Conservation (phyloP, 2,329 filamentous ascomycete species). For the Didymella lethalis region DNA sequence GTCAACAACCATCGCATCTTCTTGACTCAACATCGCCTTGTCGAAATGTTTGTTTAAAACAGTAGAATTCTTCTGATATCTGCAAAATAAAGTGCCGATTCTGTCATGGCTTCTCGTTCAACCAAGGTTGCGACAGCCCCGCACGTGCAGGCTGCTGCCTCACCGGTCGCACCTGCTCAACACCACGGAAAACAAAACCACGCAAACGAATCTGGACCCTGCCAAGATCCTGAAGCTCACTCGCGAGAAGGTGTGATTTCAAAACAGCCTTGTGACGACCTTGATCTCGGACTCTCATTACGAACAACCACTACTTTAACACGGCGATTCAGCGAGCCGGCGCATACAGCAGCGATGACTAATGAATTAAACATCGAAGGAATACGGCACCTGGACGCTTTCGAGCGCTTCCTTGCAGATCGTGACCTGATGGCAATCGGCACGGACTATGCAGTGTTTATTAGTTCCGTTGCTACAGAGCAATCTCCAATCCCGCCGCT, state of each 20-base stretch:
- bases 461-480: constrained; percentile 1
- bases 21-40: constrained; percentile 29
- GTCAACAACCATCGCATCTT: constrained; percentile 26
- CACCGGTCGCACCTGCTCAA: constrained; percentile 18
- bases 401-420: constrained; percentile 18
- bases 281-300: constrained; percentile 12
- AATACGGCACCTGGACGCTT: constrained; percentile 2
- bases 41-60: constrained; percentile 15
- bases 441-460: background rate
- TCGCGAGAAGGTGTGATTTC: background rate
- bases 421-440: constrained; percentile 22
- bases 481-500: background rate
- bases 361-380: constrained; percentile 6
- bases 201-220: constrained; percentile 17
- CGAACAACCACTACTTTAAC: background rate
- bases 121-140: constrained; percentile 32
- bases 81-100: constrained; percentile 1
- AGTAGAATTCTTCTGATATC: background rate
- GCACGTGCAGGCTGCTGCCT: constrained; percentile 31
- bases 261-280: constrained; percentile 21
- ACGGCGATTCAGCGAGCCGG: constrained; percentile 30
- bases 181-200: constrained; percentile 19
- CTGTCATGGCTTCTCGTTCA: constrained; percentile 40
- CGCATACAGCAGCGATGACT: background rate
- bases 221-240: constrained; percentile 21